These are phyloP conservation scores for Syzygium grande DNA, from an alignment of 345 rosid species.

Conservation along the genomic window DNA sequence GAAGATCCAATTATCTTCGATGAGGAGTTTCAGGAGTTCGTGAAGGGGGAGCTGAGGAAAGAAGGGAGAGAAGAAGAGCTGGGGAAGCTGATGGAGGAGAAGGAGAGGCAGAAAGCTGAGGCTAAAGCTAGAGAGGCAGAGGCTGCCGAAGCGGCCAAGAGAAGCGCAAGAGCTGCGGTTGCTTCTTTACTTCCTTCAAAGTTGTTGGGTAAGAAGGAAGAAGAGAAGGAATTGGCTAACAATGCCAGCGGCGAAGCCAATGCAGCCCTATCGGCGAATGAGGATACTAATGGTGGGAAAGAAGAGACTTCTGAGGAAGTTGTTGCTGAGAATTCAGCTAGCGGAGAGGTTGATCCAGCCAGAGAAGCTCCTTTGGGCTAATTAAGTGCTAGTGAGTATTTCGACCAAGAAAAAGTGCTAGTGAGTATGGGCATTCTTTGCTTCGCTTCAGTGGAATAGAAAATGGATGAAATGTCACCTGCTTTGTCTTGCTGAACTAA, in stretches of 20 bases:
- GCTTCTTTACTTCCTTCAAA: constrained; percentile 41
- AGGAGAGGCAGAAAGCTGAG: constrained; percentile 79
- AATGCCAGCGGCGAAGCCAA: neutral
- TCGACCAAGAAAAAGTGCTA: neutral
- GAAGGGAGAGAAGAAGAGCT: constrained; percentile 76
- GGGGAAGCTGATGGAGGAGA: constrained; percentile 70
- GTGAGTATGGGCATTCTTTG: neutral
- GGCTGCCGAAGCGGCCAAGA: constrained; percentile 72
- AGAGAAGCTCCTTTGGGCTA: neutral
- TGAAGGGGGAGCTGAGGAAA: constrained; percentile 52
- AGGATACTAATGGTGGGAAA: neutral
- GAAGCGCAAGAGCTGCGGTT: constrained; percentile 42
- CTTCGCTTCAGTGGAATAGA: neutral
- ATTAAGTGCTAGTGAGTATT: neutral
- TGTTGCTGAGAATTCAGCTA: constrained; percentile 18
- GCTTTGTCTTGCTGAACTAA: neutral
- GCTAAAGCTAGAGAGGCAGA: constrained; percentile 73
- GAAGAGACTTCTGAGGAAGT: constrained; percentile 3
- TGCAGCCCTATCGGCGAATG: neutral
- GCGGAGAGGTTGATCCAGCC: neutral
- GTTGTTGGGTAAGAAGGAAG: constrained; percentile 37
- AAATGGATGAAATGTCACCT: neutral
- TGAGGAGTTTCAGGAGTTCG: constrained; percentile 75
- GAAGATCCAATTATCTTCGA: constrained; percentile 48
- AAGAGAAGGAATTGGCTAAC: constrained; percentile 11